Percentiles rank a stretch among this genome's conserved stretches.
phyloP scores from a whole-genome alignment of 2,329 filamentous ascomycete species.

The Rhexocercosporidium sp. region DNA sequence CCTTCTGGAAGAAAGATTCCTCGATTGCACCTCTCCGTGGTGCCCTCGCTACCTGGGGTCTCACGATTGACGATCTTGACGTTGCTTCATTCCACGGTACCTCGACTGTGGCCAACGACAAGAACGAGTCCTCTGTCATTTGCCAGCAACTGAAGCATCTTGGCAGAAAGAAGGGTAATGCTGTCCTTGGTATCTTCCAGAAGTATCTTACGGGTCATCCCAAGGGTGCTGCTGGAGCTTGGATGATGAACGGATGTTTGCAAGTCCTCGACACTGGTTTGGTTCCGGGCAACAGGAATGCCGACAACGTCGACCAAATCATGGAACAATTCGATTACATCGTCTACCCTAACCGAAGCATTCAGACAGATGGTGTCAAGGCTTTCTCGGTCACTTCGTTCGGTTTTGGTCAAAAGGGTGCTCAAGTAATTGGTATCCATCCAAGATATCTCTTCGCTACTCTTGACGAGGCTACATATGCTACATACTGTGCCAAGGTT shows the following conservation, averaged over 20 bases:
- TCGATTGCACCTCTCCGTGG: conserved; percentile 94
- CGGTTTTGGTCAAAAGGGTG: conserved; percentile 98
- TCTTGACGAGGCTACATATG: conserved; percentile 85
- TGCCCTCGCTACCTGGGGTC: conserved; percentile 95
- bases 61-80: conserved; percentile 93
- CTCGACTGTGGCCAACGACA: conserved; percentile 97
- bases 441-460: conserved; percentile 94
- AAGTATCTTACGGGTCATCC: conserved; percentile 99
- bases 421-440: conserved; percentile 95
- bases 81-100: conserved; percentile 99
- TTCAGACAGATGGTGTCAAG: conserved; percentile 98
- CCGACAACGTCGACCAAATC: conserved; percentile 93
- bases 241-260: conserved; percentile 99
- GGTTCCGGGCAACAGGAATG: conserved; percentile 96
- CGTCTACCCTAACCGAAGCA: conserved; percentile 91
- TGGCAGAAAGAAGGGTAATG: conserved; percentile 95
- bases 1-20: conserved; percentile 97
- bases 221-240: conserved; percentile 98
- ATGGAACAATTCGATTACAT: conserved; percentile 99
- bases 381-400: conserved; percentile 99
- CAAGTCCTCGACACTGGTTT: conserved; percentile 94
- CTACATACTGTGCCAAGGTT: conserved; percentile 85
- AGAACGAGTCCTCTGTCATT: conserved; percentile 98
- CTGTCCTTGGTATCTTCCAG: conserved; percentile 96
- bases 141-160: conserved; percentile 96